Evolutionary conservation across 192 early-diverging fungal species (phyloP).

Genomic region (Powellomyces hirtus): DNA sequence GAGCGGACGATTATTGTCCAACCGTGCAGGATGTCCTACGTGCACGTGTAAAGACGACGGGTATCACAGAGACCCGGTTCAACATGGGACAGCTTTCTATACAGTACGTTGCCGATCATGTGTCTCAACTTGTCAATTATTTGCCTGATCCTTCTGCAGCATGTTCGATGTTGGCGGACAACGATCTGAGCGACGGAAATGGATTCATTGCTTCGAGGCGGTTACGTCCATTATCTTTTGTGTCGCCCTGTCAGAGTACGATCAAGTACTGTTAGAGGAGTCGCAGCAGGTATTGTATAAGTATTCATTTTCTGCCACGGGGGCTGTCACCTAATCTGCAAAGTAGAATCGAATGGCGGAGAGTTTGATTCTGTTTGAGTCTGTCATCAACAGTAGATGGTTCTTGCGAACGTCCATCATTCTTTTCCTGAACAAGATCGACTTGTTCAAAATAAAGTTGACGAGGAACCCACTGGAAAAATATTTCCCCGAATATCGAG

Average conservation of each 20-base stretch:
- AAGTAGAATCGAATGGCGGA: slow-evolving; percentile 87
- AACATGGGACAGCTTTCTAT: slow-evolving; percentile 47
- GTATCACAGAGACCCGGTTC: slow-evolving; percentile 63
- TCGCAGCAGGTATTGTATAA: slow-evolving; percentile 23
- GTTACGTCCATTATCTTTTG: slow-evolving; percentile 93
- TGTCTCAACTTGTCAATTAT: neutral
- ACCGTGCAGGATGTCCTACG: slow-evolving; percentile 65
- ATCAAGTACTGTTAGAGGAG: slow-evolving; percentile 88
- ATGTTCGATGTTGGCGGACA: slow-evolving; percentile 91
- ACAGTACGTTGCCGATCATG: slow-evolving; percentile 39
- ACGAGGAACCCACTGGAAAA: slow-evolving; percentile 69
- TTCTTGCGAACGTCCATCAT: slow-evolving; percentile 90
- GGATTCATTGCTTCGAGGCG: slow-evolving; percentile 85
- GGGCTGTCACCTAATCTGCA: neutral
- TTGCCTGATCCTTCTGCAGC: too few relatives aligned
- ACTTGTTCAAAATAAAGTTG: slow-evolving; percentile 82
- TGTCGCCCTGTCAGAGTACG: slow-evolving; percentile 89
- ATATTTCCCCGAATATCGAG: slow-evolving; percentile 84
- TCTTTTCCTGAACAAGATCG: slow-evolving; percentile 92
- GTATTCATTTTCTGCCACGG: neutral
- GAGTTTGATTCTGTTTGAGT: slow-evolving; percentile 86
- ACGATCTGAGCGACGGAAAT: slow-evolving; percentile 79
- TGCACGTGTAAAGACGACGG: slow-evolving; percentile 64
- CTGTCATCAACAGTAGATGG: slow-evolving; percentile 89
- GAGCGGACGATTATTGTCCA: slow-evolving; percentile 51